Conservation (phyloP, 495 filamentous ascomycete genomes). For the Penicillium robsamsonii region DNA sequence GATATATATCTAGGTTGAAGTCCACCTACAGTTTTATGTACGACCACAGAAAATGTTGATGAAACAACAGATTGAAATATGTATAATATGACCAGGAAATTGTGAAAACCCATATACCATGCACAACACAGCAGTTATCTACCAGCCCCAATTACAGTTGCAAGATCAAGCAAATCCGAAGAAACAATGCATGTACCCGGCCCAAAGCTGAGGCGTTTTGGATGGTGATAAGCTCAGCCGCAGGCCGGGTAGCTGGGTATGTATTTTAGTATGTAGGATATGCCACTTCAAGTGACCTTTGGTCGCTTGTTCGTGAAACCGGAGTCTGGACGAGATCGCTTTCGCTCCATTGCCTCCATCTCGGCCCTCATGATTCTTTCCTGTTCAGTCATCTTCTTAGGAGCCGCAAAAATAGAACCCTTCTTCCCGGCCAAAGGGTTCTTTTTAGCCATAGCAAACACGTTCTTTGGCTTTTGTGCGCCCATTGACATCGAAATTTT, state of each 20-base stretch:
- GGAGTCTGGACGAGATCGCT: conserved; percentile 46
- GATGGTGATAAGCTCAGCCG: background rate
- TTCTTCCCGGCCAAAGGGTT: conserved; percentile 66
- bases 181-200: background rate
- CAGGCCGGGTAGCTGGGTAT: background rate
- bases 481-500: conserved; percentile 60
- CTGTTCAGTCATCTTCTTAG: conserved; percentile 81
- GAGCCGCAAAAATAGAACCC: conserved; percentile 54
- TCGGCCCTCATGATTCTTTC: conserved; percentile 90
- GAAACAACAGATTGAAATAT: background rate
- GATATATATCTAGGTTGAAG: background rate
- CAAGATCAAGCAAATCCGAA: background rate
- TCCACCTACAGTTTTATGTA: background rate
- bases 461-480: conserved; percentile 70
- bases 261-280: background rate
- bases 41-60: background rate
- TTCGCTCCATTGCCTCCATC: conserved; percentile 65
- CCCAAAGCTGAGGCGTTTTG: background rate
- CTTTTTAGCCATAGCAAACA: conserved; percentile 69
- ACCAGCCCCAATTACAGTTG: background rate
- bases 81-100: background rate
- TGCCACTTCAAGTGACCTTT: conserved; percentile 28
- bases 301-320: conserved; percentile 40
- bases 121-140: background rate
- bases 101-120: background rate